phyloP scores from a whole-genome alignment of 2,329 filamentous ascomycete species.

The Arthrinium phaeospermum region DNA sequence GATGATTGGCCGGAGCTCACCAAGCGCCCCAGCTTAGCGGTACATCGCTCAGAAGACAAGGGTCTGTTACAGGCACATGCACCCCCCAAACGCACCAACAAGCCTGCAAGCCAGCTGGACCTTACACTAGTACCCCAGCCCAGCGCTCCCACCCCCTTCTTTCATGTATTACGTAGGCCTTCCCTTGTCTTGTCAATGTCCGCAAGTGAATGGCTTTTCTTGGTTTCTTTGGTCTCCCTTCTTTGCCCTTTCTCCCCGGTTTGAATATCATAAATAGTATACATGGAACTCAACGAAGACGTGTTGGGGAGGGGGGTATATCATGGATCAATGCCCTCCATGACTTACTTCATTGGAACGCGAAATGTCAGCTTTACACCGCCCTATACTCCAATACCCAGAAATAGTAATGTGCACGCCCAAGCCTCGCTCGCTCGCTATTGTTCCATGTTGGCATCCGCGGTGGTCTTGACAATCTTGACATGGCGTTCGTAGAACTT shows the following conservation, averaged over 20 bases:
- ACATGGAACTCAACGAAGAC: neutral
- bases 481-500: conserved; percentile 65
- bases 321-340: neutral
- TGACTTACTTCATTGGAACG: neutral
- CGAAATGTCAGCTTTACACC: neutral
- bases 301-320: neutral
- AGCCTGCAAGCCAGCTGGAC: neutral
- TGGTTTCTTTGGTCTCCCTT: neutral
- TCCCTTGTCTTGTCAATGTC: neutral
- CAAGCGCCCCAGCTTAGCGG: neutral
- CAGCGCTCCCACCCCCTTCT: neutral
- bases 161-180: neutral
- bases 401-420: neutral
- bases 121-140: neutral
- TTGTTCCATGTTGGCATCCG: neutral
- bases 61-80: neutral
- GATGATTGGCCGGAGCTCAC: neutral
- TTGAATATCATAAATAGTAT: neutral
- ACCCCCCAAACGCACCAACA: neutral
- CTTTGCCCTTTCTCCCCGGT: neutral
- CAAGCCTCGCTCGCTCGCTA: neutral
- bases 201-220: neutral
- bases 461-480: conserved; percentile 51
- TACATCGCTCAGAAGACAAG: neutral
- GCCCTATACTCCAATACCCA: neutral